Evolutionary conservation across 331 rosid species (phyloP).

Genomic region (Rosa hybrid): DNA sequence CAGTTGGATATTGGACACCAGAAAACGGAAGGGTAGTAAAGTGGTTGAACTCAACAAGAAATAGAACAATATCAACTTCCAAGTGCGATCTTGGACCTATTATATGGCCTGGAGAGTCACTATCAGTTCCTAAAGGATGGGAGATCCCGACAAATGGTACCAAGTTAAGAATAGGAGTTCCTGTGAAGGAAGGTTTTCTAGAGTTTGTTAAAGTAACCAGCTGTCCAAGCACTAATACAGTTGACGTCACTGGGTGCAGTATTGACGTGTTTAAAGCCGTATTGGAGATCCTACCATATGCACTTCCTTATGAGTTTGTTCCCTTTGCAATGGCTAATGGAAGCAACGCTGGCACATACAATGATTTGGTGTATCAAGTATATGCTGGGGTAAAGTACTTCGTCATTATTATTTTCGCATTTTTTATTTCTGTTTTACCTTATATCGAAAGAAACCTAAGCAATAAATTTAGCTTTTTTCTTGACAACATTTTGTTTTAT

Average conservation of each 20-base stretch:
- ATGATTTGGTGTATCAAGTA: slow-evolving; percentile 21
- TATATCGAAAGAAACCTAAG: not conserved
- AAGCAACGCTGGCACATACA: slow-evolving; percentile 4
- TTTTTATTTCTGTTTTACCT: not conserved
- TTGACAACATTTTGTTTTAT: not conserved
- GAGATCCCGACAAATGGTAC: not conserved
- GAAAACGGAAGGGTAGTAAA: not conserved
- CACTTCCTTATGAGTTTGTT: not conserved
- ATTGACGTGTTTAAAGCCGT: not conserved
- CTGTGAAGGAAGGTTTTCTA: not conserved
- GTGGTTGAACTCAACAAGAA: not conserved
- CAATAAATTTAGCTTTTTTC: not conserved
- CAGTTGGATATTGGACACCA: not conserved
- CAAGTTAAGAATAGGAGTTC: not conserved
- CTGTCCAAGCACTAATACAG: not conserved
- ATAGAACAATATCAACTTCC: not conserved
- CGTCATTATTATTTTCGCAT: not conserved
- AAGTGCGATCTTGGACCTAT: too few relatives aligned
- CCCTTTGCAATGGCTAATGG: not conserved
- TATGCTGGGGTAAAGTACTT: slow-evolving; percentile 9
- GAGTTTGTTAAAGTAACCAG: not conserved
- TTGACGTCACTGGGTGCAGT: not conserved
- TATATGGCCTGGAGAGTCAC: not conserved
- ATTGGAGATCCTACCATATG: not conserved
- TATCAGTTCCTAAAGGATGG: not conserved